Evolutionary conservation across 2,329 filamentous ascomycete genomes (phyloP).

Genomic region (Trichoderma asperellum): DNA sequence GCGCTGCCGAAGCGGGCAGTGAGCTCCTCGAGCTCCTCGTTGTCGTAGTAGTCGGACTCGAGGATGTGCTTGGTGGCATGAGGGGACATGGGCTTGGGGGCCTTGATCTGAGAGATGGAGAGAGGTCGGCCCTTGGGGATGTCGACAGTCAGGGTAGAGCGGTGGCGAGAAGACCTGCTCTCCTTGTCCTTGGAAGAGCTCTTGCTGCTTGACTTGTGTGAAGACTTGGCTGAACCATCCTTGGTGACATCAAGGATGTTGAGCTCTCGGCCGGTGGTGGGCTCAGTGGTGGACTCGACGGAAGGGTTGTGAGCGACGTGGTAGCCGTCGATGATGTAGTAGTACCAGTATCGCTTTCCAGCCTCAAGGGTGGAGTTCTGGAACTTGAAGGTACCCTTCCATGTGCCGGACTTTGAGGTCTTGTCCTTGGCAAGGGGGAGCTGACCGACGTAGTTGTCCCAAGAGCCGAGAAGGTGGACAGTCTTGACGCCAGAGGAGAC

Average conservation of each 20-base stretch:
- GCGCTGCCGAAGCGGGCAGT: conserved; percentile 71
- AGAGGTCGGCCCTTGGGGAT: conserved; percentile 88
- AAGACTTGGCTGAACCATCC: conserved; percentile 46
- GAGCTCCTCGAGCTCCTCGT: conserved; percentile 77
- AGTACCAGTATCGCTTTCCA: conserved; percentile 98
- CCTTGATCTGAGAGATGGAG: conserved; percentile 85
- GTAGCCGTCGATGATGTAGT: conserved; percentile 99
- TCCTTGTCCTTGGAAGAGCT: conserved; percentile 49
- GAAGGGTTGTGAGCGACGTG: conserved; percentile 96
- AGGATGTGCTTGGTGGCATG: conserved; percentile 87
- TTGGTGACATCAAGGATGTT: conserved; percentile 94
- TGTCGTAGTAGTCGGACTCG: conserved; percentile 74
- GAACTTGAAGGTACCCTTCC: conserved; percentile 97
- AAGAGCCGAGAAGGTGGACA: conserved; percentile 95
- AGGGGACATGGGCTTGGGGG: conserved; percentile 86
- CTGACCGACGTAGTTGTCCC: conserved; percentile 96
- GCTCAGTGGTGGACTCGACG: conserved; percentile 86
- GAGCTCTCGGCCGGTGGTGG: conserved; percentile 93
- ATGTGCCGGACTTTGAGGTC: conserved; percentile 82
- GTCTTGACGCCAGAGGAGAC: conserved; percentile 97
- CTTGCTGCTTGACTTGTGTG: conserved; percentile 42
- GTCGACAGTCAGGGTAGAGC: conserved; percentile 60
- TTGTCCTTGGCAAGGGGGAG: conserved; percentile 92
- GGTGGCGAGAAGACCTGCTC: conserved; percentile 50
- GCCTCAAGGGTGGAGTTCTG: conserved; percentile 82